These are phyloP conservation scores for Thelonectria discophora DNA, from an alignment of 2,329 filamentous ascomycete genomes.

Conservation along the genomic window DNA sequence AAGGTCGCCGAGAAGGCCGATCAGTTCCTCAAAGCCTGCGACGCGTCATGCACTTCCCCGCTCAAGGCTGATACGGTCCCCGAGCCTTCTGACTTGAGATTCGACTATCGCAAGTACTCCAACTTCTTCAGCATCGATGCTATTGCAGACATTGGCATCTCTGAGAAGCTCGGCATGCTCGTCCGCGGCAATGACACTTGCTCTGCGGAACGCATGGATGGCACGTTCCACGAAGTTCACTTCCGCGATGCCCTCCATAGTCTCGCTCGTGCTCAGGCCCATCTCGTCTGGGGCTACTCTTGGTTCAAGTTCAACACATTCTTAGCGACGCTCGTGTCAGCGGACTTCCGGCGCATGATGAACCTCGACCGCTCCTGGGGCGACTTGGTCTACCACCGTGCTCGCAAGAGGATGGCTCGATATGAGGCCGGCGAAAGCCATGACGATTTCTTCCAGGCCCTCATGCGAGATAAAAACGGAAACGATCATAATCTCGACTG, in stretches of 20 bases:
- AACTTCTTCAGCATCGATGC: conserved; percentile 67
- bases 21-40: conserved; percentile 54
- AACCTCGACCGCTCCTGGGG: conserved; percentile 51
- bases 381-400: conserved; percentile 50
- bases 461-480: conserved; percentile 60
- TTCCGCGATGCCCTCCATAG: conserved; percentile 62
- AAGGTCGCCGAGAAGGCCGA: conserved; percentile 62
- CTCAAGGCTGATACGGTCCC: conserved; percentile 43
- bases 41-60: conserved; percentile 52
- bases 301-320: conserved; percentile 60
- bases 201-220: conserved; percentile 57
- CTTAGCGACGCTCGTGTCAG: conserved; percentile 57
- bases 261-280: conserved; percentile 59
- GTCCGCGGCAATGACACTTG: conserved; percentile 59
- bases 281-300: conserved; percentile 59
- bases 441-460: conserved; percentile 65
- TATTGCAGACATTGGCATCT: conserved; percentile 64
- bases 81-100: conserved; percentile 50
- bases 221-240: conserved; percentile 54
- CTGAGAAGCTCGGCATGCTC: conserved; percentile 60
- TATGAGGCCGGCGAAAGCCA: conserved; percentile 58
- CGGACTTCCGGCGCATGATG: conserved; percentile 45
- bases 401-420: conserved; percentile 42
- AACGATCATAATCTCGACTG: conserved; percentile 55
- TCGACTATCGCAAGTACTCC: conserved; percentile 58